Evolutionary conservation across 257 asterid genomes (phyloP).

Genomic region (Catharanthus roseus): DNA sequence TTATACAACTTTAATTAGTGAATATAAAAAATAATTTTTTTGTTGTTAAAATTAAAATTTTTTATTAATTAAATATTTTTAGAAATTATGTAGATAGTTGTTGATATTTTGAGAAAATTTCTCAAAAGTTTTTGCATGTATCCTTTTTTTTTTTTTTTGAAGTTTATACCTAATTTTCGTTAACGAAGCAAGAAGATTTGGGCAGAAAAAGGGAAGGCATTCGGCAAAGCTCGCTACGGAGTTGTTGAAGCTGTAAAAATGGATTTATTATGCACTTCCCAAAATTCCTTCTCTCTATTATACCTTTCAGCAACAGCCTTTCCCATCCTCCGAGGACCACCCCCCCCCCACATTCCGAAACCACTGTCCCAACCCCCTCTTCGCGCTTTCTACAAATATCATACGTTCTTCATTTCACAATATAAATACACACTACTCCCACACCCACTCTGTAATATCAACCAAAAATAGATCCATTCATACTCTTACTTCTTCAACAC

Average conservation of each 20-base stretch:
- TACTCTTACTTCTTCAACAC: background rate
- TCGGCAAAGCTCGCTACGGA: too few relatives aligned
- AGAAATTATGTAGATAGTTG: too few relatives aligned
- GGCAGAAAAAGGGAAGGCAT: too few relatives aligned
- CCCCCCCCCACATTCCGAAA: background rate
- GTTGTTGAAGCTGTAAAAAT: background rate
- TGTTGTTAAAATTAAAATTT: too few relatives aligned
- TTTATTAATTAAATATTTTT: too few relatives aligned
- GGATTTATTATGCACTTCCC: slow-evolving; percentile 30
- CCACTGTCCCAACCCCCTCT: background rate
- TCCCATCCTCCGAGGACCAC: slow-evolving; percentile 26
- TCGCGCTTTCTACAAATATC: background rate
- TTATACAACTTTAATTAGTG: too few relatives aligned
- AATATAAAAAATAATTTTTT: too few relatives aligned
- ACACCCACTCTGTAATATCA: background rate
- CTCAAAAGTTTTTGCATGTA: too few relatives aligned
- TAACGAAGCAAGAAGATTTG: too few relatives aligned
- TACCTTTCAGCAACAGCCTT: slow-evolving; percentile 17
- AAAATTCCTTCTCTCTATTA: slow-evolving; percentile 1
- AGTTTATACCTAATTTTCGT: too few relatives aligned
- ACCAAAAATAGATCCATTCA: background rate
- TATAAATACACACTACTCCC: slow-evolving; percentile 13
- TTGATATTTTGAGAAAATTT: too few relatives aligned
- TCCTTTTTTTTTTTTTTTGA: too few relatives aligned
- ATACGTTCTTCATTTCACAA: background rate